Conservation (phyloP, 805 yeast species). For the Zygosaccharomyces siamensis region DNA sequence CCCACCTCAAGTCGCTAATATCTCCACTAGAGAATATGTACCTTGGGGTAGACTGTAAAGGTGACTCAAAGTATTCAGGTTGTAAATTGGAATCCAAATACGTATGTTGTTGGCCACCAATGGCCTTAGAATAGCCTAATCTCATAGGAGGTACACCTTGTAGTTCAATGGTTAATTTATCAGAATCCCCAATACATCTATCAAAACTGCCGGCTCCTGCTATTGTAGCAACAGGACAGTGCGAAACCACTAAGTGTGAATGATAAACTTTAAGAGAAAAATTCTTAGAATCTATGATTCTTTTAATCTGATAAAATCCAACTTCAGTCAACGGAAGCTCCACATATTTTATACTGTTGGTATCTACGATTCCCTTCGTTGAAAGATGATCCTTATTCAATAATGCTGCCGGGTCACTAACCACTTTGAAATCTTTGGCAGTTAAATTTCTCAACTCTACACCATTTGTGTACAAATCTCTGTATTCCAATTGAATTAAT, state of each 20-base stretch:
- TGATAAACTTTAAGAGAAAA: conserved; percentile 55
- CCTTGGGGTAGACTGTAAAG: conserved; percentile 38
- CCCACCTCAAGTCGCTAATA: conserved; percentile 40
- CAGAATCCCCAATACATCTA: conserved; percentile 60
- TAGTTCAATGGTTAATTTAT: conserved; percentile 49
- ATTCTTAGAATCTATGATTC: conserved; percentile 63
- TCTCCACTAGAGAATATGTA: conserved; percentile 32
- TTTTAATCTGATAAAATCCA: conserved; percentile 70
- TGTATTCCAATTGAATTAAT: conserved; percentile 57
- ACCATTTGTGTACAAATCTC: conserved; percentile 49
- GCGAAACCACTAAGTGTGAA: conserved; percentile 60
- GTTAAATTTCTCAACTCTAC: conserved; percentile 50
- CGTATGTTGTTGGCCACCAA: conserved; percentile 31
- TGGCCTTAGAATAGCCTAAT: conserved; percentile 48
- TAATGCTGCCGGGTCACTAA: conserved; percentile 18
- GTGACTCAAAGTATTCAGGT: conserved; percentile 50
- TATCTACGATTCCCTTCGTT: conserved; percentile 15
- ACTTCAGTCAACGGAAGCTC: conserved; percentile 62
- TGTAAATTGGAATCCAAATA: conserved; percentile 43
- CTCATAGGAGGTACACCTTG: conserved; percentile 77
- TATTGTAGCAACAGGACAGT: conserved; percentile 71
- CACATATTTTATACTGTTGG: conserved; percentile 45
- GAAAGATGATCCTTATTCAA: conserved; percentile 19
- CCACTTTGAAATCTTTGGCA: conserved; percentile 45
- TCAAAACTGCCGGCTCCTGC: conserved; percentile 38